Percentiles rank a stretch among this genome's conserved stretches.
These are phyloP conservation scores for Golubevia pallescens DNA, from an alignment of 1,284 basidiomycete species.

Conservation along the genomic window DNA sequence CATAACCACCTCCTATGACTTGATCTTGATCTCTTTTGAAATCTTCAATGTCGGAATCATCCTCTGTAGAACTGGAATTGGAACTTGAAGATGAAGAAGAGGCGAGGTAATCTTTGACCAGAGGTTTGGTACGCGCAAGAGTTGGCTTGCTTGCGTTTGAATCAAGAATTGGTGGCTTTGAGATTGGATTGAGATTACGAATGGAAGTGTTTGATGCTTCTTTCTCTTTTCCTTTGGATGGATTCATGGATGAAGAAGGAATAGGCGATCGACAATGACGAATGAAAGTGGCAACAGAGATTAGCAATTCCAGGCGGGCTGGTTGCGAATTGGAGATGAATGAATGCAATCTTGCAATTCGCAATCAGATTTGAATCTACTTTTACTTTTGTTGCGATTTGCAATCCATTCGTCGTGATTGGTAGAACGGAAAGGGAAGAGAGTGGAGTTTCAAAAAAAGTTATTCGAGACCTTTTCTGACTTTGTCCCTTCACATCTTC, in stretches of 20 bases:
- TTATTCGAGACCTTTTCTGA: too few relatives aligned
- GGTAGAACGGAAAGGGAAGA: constrained; percentile 11
- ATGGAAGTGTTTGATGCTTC: background rate
- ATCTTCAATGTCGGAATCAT: background rate
- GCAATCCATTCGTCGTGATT: constrained; percentile 23
- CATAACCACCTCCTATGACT: background rate
- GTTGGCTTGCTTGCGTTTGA: too few relatives aligned
- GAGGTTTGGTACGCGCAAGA: background rate
- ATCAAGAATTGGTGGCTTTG: background rate
- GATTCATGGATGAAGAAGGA: background rate
- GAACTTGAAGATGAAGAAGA: background rate
- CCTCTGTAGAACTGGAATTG: background rate
- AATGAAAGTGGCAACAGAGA: too few relatives aligned
- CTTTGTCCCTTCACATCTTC: background rate
- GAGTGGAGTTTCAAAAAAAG: too few relatives aligned
- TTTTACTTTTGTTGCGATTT: too few relatives aligned
- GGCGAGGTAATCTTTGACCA: background rate
- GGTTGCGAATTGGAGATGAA: too few relatives aligned
- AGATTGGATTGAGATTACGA: background rate
- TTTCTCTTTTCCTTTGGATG: background rate
- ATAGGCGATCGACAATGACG: too few relatives aligned
- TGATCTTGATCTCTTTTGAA: background rate
- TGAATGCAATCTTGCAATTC: too few relatives aligned
- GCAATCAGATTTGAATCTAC: too few relatives aligned
- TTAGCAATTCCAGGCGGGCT: too few relatives aligned